Conservation (phyloP, 441 rosid species). For the Bocquillonia castaneifolia region DNA sequence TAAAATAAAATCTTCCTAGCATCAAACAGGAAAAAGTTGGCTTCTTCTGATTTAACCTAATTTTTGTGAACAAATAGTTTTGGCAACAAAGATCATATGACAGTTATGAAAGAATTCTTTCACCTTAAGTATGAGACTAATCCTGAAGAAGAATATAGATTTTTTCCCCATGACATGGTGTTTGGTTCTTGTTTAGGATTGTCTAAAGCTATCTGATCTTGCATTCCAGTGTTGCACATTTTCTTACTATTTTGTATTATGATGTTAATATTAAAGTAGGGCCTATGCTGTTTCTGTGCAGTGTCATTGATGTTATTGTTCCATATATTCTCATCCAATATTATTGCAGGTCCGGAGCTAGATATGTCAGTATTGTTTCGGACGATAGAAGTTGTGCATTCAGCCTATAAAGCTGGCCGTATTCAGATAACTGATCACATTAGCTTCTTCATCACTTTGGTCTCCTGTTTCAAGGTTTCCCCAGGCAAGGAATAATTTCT, state of each 20-base stretch:
- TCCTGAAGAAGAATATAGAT: not conserved
- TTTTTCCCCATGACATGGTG: not conserved
- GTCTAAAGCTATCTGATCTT: not conserved
- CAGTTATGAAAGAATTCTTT: not conserved
- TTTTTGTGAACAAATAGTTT: not conserved
- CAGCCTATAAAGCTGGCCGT: constrained; percentile 59
- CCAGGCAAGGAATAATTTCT: constrained; percentile 44
- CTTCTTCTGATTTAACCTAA: not conserved
- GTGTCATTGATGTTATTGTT: not conserved
- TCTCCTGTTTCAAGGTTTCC: constrained; percentile 49
- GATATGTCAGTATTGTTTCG: constrained; percentile 49
- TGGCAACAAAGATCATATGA: not conserved
- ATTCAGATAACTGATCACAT: constrained; percentile 60
- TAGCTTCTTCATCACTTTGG: constrained; percentile 65
- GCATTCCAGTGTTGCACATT: not conserved
- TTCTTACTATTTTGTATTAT: not conserved
- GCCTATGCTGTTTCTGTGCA: not conserved
- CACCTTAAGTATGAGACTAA: not conserved
- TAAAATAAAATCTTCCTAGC: not conserved
- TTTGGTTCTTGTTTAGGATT: not conserved
- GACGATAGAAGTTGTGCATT: constrained; percentile 60
- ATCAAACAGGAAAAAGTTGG: not conserved
- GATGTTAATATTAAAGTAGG: not conserved
- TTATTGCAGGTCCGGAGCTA: constrained; percentile 56
- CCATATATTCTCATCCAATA: constrained; percentile 8